phyloP scores from a whole-genome alignment of 2,329 filamentous ascomycete genomes.

The Fusarium buharicum region DNA sequence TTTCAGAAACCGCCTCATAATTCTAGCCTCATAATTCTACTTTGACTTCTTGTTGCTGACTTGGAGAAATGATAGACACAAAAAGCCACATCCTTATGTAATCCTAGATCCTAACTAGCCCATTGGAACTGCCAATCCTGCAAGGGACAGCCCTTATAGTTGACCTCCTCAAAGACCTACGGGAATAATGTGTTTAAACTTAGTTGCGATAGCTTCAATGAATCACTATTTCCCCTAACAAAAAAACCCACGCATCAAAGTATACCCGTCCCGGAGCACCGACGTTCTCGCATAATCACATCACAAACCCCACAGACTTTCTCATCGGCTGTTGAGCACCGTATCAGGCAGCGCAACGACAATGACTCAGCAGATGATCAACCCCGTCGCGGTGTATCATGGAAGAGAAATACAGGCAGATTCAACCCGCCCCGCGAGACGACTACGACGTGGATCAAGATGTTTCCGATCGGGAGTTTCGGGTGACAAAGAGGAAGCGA shows the following conservation, averaged over 20 bases:
- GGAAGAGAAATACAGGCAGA: conserved; percentile 10
- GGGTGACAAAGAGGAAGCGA: conserved; percentile 1
- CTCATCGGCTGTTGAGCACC: not conserved
- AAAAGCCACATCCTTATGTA: too few species aligned
- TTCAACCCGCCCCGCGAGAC: conserved; percentile 10
- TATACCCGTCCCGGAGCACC: not conserved
- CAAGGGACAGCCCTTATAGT: not conserved
- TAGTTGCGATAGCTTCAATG: not conserved
- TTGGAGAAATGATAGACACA: too few species aligned
- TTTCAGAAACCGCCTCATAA: not conserved
- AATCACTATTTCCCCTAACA: not conserved
- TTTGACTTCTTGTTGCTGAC: too few species aligned
- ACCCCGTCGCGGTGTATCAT: not conserved
- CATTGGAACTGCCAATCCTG: not conserved
- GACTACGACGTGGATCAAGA: not conserved
- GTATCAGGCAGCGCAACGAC: not conserved
- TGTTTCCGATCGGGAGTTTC: not conserved
- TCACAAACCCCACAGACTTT: not conserved
- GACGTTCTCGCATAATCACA: not conserved
- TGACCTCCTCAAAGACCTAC: not conserved
- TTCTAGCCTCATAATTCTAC: too few species aligned
- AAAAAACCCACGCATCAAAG: not conserved
- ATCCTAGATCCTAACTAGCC: too few species aligned
- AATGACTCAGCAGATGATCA: not conserved
- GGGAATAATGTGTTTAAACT: not conserved